Percentiles rank a stretch among this genome's conserved stretches.
Conservation (phyloP, 2,329 filamentous ascomycete species). For the Chaetomiaceae sp. region DNA sequence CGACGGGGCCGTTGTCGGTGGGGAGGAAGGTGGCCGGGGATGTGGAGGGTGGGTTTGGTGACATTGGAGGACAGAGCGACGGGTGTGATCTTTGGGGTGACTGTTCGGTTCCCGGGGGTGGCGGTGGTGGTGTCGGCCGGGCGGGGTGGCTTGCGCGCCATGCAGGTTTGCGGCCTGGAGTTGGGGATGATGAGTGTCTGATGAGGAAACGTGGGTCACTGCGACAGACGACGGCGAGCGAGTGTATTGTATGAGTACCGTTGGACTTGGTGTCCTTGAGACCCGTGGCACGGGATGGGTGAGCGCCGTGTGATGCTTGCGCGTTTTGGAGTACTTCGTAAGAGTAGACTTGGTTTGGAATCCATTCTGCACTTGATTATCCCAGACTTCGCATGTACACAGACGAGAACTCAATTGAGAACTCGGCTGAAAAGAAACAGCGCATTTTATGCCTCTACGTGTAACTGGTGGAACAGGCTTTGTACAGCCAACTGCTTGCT, state of each 20-base stretch:
- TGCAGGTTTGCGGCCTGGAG: background rate
- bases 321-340: slow-evolving; percentile 1
- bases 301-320: background rate
- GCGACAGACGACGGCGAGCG: background rate
- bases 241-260: slow-evolving; percentile 3
- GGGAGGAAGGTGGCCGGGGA: background rate
- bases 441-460: slow-evolving; percentile 18
- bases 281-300: background rate
- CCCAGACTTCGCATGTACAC: background rate
- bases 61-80: background rate
- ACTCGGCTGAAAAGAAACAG: slow-evolving; percentile 10
- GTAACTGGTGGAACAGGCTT: slow-evolving; percentile 15
- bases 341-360: slow-evolving; percentile 10
- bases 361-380: slow-evolving; percentile 2
- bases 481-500: slow-evolving; percentile 14
- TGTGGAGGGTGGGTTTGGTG: background rate
- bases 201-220: background rate
- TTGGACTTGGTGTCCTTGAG: too few relatives aligned
- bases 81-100: background rate
- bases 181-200: background rate
- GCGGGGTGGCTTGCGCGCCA: background rate
- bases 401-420: too few relatives aligned
- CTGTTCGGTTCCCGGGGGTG: background rate
- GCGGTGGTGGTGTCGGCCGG: too few relatives aligned
- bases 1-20: background rate